Evolutionary conservation across 345 rosid genomes (phyloP).

Genomic region (Dimocarpus longan): DNA sequence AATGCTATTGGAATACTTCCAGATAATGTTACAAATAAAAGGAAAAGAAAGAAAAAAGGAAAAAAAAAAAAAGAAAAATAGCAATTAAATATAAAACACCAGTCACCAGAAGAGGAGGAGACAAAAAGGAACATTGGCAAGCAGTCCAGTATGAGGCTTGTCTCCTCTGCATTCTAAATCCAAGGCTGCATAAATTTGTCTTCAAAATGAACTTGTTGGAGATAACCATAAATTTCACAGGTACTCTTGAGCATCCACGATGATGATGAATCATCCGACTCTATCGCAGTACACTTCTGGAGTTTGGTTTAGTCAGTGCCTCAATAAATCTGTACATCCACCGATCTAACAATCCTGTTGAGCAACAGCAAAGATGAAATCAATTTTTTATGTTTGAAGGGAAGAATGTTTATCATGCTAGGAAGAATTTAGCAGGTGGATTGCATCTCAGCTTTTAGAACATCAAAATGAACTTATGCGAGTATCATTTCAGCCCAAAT

Average conservation of each 20-base stretch:
- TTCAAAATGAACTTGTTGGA: not conserved
- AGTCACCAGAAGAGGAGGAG: not conserved
- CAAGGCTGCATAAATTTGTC: not conserved
- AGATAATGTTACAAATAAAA: not conserved
- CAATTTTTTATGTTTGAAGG: too few relatives aligned
- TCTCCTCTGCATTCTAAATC: not conserved
- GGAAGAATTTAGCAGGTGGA: not conserved
- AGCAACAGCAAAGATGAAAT: not conserved
- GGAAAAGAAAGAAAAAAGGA: not conserved
- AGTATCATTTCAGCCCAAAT: too few relatives aligned
- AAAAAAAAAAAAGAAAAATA: not conserved
- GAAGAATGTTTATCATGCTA: not conserved
- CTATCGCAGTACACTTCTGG: slow-evolving; percentile 31
- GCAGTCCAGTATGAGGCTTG: too few relatives aligned
- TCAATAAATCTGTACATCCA: slow-evolving; percentile 92
- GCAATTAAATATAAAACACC: not conserved
- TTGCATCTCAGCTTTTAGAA: not conserved
- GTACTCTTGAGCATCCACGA: not conserved
- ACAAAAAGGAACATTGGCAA: not conserved
- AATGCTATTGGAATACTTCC: not conserved
- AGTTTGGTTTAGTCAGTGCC: slow-evolving; percentile 53
- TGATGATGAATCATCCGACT: not conserved
- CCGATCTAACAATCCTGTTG: slow-evolving; percentile 92
- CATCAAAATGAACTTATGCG: not conserved
- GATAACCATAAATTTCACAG: not conserved